Evolutionary conservation across 768 basidiomycete species (phyloP), one percentile per base, ranked within the genome.

Genomic region (Boletus subcaerulescens): DNA sequence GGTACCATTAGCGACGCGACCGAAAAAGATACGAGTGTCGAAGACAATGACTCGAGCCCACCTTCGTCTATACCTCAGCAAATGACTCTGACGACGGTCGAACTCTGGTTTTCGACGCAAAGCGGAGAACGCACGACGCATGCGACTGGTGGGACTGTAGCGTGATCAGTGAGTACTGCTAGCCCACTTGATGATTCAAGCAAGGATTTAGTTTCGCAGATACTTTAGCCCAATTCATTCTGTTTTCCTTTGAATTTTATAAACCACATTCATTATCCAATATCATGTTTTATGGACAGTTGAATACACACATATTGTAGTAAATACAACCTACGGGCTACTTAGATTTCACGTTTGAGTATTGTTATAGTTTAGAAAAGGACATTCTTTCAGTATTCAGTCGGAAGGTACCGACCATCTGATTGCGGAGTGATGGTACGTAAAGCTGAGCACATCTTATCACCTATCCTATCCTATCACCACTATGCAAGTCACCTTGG

Each of bases 401-500:
- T 33, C 12, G 10, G 9, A 32, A 10, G 32, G 12, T 6, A 32
- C 10, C 3, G 33, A 12, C 6, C 12, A 35, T 35, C 33, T 35
- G 33, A 35, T 14, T 33, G 24, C 24, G 32, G 32, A 33, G 12
- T 33, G 32, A 10, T 13, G 10, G 32, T 22, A 22, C 22, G 22
- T 22, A 22, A 22, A 22, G 22, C 22, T 22, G 22, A 3, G 12
- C 10, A 33, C 32, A 39, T 39, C 38, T 15, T n/a, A 39, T 39
- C 38, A 29, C 9, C 14, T 15, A 36, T 15, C 35, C 13, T 36
- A 39, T 46, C n/a, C n/a, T n/a, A 32, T 12, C 11, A 44, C 26
- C 26, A n/a, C 17, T 45, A 62, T 59, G 54, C 53, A 50, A 22
- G 48, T 73, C 50, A 69, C 63, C 22, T 40, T 56, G 8, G 62